Evolutionary conservation across 169 alveolate species (phyloP), one percentile per base, ranked within the genome.

Genomic region (Cryptosporidium felis): DNA sequence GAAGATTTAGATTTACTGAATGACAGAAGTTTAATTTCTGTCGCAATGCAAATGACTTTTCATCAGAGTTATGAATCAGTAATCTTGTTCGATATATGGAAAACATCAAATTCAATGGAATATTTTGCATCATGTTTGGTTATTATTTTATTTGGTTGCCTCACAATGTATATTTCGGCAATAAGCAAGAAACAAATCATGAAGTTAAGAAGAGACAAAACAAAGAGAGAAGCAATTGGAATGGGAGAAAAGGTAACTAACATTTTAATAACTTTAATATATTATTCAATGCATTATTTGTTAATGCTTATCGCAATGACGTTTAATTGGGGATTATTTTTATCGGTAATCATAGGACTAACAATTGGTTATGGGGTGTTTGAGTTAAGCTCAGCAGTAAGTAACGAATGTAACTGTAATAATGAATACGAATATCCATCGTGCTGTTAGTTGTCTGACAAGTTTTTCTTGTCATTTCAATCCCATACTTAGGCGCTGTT

Each of bases 221-320:
- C 6, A 14, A 49, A 56, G 10, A 16, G 32, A 14, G 44, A 56
- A 34, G 12, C 38, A 5, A 9, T 46, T 2, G 58, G 42, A 9
- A 9, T 18, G 26, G 56, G 41, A 21, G 59, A 34, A 21, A 53
- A 10, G 40, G n/a, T 53, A 28, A 6, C 18, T 9, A 74, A 61
- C 21, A 30, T 26, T 16, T 51, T 53, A 28, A 14, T 74, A 36
- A 32, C 85, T 41, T 0, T 53, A 5, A 14, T 32, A 23, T 74
- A 49, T 21, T 74, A 74, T 36, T 36, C 38, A 6, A 36, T 74
- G 41, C 66, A 74, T 56, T 74, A 74, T 74, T n/a, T 74, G 42
- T 5, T 74, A 34, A 74, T 74, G 85, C 46, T 74, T 10, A 36
- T 74, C 12, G 85, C 85, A 16, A 74, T 74, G 85, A 74, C 85